Base-by-base conservation (phyloP, 148 eudicot species). In the Bassia scoparia region DNA sequence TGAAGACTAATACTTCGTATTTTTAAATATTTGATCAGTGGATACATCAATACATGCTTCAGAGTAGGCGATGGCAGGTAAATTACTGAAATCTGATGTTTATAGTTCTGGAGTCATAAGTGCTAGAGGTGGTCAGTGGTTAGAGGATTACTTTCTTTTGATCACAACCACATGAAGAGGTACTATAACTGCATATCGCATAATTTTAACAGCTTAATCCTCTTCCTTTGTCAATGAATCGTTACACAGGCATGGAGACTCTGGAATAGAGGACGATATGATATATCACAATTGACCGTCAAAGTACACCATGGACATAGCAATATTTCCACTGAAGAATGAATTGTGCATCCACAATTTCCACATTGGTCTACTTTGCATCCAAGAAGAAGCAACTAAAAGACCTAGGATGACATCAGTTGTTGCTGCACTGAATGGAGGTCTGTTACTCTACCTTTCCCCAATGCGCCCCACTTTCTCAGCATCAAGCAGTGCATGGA, bases 51-150 rank as follows among this genome's bases (percentile, higher is more conserved):
- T n/a, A n/a, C n/a, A n/a, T n/a, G 53, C 53, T 16, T 21, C 53
- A 49, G 53, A 49, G 53, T 49, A 49, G 4, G 53, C 53, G 17
- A 49, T 61, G 17, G 48, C 49, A 7, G 83, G 83, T 5, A 65
- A 71, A 27, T 71, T 76, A 48, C 76, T 68, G 13, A 80, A 80
- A 48, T 72, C 83, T 13, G 83, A 76, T 61, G 73, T 80, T 9
- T 80, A 76, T 43, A 80, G 83, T 24, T 80, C 76, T 10, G 83
- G 80, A 20, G 54, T 80, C 69, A 59, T 80, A n/a, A n/a, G 41
- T 80, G 21, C 21, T 76, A 37, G 79, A 80, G 69, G 35, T 76
- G 17, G 67, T 80, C 2, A 61, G 77, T 29, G 80, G 77, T 20
- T 70, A 68, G 34, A 67, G 60, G 61, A 77, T 62, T 18, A 75